Evolutionary conservation across 75 land plant genomes (phyloP), one percentile per base, ranked within the genome.

Genomic region (Ceratopteris richardii): DNA sequence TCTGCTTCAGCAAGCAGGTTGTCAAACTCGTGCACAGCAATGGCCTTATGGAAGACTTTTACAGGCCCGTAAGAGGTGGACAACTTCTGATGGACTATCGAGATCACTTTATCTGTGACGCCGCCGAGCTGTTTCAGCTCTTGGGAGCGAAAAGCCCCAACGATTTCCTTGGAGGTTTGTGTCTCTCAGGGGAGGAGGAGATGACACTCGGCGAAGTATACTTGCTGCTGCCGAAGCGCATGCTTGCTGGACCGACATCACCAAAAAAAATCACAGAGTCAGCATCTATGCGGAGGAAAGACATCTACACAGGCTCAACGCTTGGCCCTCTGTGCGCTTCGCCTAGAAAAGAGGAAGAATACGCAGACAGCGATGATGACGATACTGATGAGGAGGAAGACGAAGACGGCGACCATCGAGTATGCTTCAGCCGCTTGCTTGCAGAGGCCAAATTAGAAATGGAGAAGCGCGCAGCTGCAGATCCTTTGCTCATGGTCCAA

Each of bases 51-150:
- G 56, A 63, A 16, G 66, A 52, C 2, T 63, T 63, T 42, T 7
- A 54, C 53, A n/a, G 56, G 26, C 57, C 66, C 9, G 41, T 63
- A 2, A 33, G n/a, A 10, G 66, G 28, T 1, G 57, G 56, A 6
- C 56, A 63, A 43, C 56, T 63, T 23, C 51, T 25, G 19, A 19
- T 52, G 23, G 56, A 31, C 6, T 39, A 63, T 43, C 56, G 39
- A 1, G 11, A 63, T 14, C 66, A 63, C 57, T 53, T 63, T 30
- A 31, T 63, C 12, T 63, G 57, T 43, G 40, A 63, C 28, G 31
- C 56, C 12, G 21, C 13, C 5, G 56, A 31, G 11, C 56, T 52
- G 13, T 6, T 19, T 5, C 54, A 24, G 29, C 25, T 24, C 5
- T 3, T n/a, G 13, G 5, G 5, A n/a, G 50, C 13, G 2, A 5